phyloP scores from a whole-genome alignment of 192 early-diverging fungal genomes.

The Backusella psychrophila region DNA sequence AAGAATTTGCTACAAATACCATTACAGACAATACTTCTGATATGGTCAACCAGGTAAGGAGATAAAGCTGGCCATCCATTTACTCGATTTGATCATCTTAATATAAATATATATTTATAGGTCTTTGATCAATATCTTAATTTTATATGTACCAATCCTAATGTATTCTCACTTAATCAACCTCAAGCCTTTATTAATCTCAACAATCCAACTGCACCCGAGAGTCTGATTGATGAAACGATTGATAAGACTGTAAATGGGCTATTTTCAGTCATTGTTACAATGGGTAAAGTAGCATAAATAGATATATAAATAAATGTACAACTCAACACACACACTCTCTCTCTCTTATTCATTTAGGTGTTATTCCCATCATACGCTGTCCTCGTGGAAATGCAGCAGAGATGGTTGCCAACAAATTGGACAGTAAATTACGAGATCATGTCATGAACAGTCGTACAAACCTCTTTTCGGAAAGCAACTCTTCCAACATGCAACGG shows the following conservation, averaged over 20 bases:
- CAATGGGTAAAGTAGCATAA: slow-evolving; percentile 57
- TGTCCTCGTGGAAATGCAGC: slow-evolving; percentile 90
- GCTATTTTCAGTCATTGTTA: slow-evolving; percentile 90
- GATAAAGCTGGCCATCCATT: too few species aligned
- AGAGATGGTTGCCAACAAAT: slow-evolving; percentile 87
- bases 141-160: slow-evolving; percentile 87
- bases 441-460: slow-evolving; percentile 85
- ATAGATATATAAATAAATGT: too few species aligned
- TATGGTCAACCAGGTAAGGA: slow-evolving; percentile 74
- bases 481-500: slow-evolving; percentile 58
- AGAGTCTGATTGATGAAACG: slow-evolving; percentile 75
- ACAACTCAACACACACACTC: too few species aligned
- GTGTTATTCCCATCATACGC: slow-evolving; percentile 87
- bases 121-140: slow-evolving; percentile 98
- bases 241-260: slow-evolving; percentile 77
- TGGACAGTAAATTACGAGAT: slow-evolving; percentile 89
- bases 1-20: slow-evolving; percentile 89
- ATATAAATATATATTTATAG: slow-evolving; percentile 39
- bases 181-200: slow-evolving; percentile 74
- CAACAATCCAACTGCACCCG: slow-evolving; percentile 81
- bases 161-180: slow-evolving; percentile 92
- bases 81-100: slow-evolving; percentile 31
- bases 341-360: slow-evolving; percentile 20
- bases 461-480: slow-evolving; percentile 76
- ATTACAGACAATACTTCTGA: slow-evolving; percentile 71